Percentiles rank a stretch among this genome's conserved stretches.
Evolutionary conservation across 805 yeast species (phyloP).

Genomic region (Nakazawaea populi): DNA sequence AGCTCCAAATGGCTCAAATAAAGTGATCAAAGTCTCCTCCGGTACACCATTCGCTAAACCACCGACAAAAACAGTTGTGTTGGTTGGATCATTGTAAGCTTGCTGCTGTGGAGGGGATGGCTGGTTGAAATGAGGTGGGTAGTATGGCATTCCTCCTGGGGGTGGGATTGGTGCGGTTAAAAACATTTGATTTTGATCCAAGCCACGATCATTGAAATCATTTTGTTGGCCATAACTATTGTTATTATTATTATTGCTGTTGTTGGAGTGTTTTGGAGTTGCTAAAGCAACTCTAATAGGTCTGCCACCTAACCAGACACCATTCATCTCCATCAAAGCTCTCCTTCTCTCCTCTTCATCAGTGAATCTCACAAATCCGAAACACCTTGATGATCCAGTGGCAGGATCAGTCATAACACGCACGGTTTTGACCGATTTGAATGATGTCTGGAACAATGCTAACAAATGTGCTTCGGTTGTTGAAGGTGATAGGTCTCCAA

Average conservation of each 20-base stretch:
- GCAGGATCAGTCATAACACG: conserved; percentile 85
- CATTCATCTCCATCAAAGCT: conserved; percentile 72
- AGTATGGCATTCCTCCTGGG: conserved; percentile 10
- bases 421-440: conserved; percentile 66
- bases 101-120: conserved; percentile 13
- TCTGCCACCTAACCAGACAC: conserved; percentile 75
- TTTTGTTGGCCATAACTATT: conserved; percentile 11
- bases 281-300: conserved; percentile 75
- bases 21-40: conserved; percentile 52
- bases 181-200: conserved; percentile 9
- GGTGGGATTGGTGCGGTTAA: conserved; percentile 11
- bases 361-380: conserved; percentile 75
- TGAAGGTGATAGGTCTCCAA: conserved; percentile 75
- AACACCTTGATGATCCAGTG: conserved; percentile 70
- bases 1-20: conserved; percentile 71
- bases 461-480: conserved; percentile 77
- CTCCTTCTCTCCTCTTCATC: conserved; percentile 62
- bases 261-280: conserved; percentile 52
- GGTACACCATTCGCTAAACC: conserved; percentile 61
- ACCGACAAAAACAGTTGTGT: conserved; percentile 68
- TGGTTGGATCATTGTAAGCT: conserved; percentile 49
- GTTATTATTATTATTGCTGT: conserved; percentile 6
- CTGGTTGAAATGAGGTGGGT: conserved; percentile 10
- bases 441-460: conserved; percentile 63
- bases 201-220: conserved; percentile 12